These are phyloP conservation scores for Lentinula sp. DNA, from an alignment of 768 basidiomycete genomes.

Conservation along the genomic window DNA sequence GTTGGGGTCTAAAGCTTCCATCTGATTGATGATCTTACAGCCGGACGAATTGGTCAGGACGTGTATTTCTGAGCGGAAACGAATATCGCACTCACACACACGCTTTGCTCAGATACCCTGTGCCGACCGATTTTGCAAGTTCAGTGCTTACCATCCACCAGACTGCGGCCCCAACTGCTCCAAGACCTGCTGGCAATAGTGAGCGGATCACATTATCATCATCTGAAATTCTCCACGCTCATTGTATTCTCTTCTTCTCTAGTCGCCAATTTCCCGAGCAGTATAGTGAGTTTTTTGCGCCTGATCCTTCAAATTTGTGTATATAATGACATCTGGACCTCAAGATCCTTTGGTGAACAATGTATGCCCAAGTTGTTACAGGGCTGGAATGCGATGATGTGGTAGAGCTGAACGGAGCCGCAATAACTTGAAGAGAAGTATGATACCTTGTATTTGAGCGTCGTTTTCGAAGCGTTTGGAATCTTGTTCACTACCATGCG, in stretches of 20 bases:
- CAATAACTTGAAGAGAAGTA: neutral
- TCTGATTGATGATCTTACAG: slow-evolving; percentile 24
- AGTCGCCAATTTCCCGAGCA: slow-evolving; percentile 70
- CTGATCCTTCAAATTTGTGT: slow-evolving; percentile 3
- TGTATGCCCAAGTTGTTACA: slow-evolving; percentile 24
- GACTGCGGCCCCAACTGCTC: slow-evolving; percentile 56
- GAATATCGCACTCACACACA: slow-evolving; percentile 11
- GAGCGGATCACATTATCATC: slow-evolving; percentile 20
- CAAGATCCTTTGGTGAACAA: slow-evolving; percentile 29
- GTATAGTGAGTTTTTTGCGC: slow-evolving; percentile 43
- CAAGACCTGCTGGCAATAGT: slow-evolving; percentile 76
- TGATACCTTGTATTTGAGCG: neutral
- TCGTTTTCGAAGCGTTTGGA: neutral
- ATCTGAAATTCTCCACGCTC: neutral
- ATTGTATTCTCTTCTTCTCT: neutral
- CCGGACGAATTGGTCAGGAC: slow-evolving; percentile 52
- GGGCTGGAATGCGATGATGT: neutral
- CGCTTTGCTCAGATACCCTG: slow-evolving; percentile 50
- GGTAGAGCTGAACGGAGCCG: neutral
- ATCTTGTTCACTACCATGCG: neutral
- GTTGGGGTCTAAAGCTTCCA: slow-evolving; percentile 6
- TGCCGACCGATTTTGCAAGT: slow-evolving; percentile 60
- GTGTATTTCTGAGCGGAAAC: slow-evolving; percentile 9
- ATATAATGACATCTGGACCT: slow-evolving; percentile 7
- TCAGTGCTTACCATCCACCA: slow-evolving; percentile 57